Base-by-base conservation (phyloP, 2,329 filamentous ascomycete genomes). In the Nemania sp. region DNA sequence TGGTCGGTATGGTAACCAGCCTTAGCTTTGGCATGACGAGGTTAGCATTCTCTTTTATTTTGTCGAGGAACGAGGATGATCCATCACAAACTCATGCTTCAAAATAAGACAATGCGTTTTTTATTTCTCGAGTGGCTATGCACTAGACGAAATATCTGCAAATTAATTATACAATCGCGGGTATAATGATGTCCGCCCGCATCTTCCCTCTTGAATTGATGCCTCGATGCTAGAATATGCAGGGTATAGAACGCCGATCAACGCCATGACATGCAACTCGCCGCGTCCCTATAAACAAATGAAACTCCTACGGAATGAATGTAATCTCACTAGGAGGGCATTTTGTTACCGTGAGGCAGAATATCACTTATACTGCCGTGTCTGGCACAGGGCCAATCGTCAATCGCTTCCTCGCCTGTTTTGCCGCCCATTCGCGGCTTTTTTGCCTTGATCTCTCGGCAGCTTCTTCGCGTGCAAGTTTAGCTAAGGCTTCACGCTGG, bases 381-480 rank as follows among this genome's bases (percentile, higher is more conserved):
- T 75, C 74, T 24, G 70, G 70, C n/a, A 74, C 22, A 2, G 76
- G 77, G 43, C 65, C 56, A 7, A 75, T 56, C 8, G 75, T 75
- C 72, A 73, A 72, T 38, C 75, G 79, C 74, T 82, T 85, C 20
- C 77, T 80, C 43, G 82, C 81, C 75, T 87, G 85, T 78, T 85
- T 88, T 75, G 89, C 87, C 11, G 88, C 88, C 88, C 88, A 90
- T 72, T 89, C 86, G 38, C 88, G 84, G 71, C 87, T 87, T 66
- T 86, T 83, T 75, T 83, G 81, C 62, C 88, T 83, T 62, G 87
- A 88, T 73, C 86, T 83, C 77, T 90, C 88, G 10, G 89, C 88
- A 26, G 89, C 89, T 73, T 88, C 82, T 72, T 88, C 85, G 52
- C 89, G 82, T 7, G 88, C 88, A 62, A 81, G 74, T 73, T 85